Conservation (phyloP, 78 protist genomes). For the Chrysochromulina parva region DNA sequence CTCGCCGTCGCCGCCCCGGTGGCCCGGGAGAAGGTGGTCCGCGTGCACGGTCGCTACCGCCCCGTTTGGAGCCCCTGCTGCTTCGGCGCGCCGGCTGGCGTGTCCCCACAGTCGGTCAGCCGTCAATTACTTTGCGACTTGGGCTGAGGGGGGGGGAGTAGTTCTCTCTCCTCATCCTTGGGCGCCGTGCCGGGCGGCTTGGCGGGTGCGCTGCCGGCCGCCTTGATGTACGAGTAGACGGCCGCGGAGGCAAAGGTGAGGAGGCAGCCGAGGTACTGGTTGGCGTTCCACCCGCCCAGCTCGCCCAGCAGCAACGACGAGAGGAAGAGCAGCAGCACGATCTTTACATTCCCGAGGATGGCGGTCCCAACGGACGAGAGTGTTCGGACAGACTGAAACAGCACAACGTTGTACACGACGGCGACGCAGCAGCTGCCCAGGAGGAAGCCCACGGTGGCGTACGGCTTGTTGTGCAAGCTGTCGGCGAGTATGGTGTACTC, state of each 20-base stretch:
- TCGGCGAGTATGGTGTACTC: neutral
- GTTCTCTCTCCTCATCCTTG: too few relatives aligned
- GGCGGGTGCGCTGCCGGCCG: neutral
- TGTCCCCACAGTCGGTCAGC: too few relatives aligned
- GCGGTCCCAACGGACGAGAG: conserved; percentile 14
- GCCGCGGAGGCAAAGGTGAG: neutral
- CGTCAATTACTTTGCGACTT: too few relatives aligned
- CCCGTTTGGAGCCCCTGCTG: too few relatives aligned
- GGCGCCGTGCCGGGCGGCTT: neutral
- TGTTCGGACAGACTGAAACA: neutral
- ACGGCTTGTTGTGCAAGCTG: neutral
- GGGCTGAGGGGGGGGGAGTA: too few relatives aligned
- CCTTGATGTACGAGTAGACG: conserved; percentile 4
- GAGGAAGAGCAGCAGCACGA: conserved; percentile 5
- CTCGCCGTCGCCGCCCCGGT: too few relatives aligned
- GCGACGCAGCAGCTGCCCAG: conserved; percentile 8
- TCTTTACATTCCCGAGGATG: neutral
- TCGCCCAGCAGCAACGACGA: conserved; percentile 6
- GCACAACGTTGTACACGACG: neutral
- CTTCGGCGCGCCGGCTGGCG: too few relatives aligned
- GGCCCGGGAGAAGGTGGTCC: too few relatives aligned
- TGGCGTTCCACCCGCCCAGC: neutral
- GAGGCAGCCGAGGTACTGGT: neutral
- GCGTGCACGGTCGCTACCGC: too few relatives aligned
- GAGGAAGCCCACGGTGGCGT: neutral